Conservation (phyloP, 768 basidiomycete species). For the Botryobasidium botryosum region DNA sequence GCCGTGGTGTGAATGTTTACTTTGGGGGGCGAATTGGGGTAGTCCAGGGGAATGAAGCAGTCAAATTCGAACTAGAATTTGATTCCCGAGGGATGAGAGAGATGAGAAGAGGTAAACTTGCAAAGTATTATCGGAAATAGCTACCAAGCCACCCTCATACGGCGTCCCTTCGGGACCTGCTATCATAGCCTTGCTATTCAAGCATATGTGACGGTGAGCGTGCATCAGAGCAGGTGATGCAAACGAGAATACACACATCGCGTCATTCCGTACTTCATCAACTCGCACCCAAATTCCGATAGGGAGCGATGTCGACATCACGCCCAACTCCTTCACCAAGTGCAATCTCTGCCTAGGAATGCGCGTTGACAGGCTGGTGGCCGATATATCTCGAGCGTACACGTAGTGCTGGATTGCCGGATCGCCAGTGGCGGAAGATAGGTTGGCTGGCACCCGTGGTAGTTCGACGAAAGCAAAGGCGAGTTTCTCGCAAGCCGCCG, state of each 20-base stretch:
- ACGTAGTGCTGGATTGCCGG: conserved; percentile 21
- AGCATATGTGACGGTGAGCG: neutral
- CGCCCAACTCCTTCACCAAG: conserved; percentile 39
- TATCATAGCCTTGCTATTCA: conserved; percentile 34
- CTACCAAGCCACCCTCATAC: conserved; percentile 40
- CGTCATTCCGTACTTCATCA: conserved; percentile 41
- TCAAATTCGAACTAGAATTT: conserved; percentile 54
- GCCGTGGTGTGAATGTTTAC: conserved; percentile 39
- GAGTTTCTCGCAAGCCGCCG: conserved; percentile 29
- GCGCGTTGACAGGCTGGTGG: conserved; percentile 25
- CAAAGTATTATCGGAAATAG: too few species aligned
- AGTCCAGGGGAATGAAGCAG: conserved; percentile 35
- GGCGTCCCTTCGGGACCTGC: conserved; percentile 51
- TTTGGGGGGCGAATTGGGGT: conserved; percentile 31
- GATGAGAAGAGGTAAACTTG: neutral
- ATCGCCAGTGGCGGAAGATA: too few species aligned
- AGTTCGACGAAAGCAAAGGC: conserved; percentile 27
- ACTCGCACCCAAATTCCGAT: conserved; percentile 39
- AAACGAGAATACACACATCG: conserved; percentile 25
- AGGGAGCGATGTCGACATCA: conserved; percentile 38
- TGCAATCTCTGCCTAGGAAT: conserved; percentile 32
- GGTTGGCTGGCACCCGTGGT: too few species aligned
- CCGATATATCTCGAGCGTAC: conserved; percentile 20
- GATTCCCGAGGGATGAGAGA: too few species aligned
- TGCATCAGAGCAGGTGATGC: conserved; percentile 6